Conservation (phyloP, 305 asterid genomes). For the Fraxinus nigra region DNA sequence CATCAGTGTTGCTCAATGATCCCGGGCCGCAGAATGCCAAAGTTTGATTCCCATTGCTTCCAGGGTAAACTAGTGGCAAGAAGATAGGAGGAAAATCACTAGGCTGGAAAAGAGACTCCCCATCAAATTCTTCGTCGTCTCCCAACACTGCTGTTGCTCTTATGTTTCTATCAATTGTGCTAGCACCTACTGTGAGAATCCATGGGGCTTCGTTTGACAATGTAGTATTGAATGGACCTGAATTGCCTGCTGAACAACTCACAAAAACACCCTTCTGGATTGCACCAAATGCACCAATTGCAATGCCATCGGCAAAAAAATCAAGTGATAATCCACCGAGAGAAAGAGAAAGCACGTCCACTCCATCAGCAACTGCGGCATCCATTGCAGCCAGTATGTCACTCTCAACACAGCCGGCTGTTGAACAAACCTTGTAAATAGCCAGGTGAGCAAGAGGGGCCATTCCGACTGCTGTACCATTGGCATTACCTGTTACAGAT, state of each 20-base stretch:
- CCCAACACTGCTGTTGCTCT: constrained; percentile 33
- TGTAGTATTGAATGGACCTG: constrained; percentile 34
- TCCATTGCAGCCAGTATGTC: constrained; percentile 57
- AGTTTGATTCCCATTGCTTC: constrained; percentile 28
- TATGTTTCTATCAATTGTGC: constrained; percentile 49
- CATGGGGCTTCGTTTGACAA: constrained; percentile 56
- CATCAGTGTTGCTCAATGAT: constrained; percentile 30
- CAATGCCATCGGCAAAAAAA: constrained; percentile 39
- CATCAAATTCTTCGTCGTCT: constrained; percentile 23
- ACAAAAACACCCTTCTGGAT: constrained; percentile 46
- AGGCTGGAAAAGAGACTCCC: constrained; percentile 54
- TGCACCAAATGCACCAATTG: constrained; percentile 52
- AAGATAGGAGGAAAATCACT: constrained; percentile 25
- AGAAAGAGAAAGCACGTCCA: constrained; percentile 53
- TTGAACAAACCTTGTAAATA: constrained; percentile 45
- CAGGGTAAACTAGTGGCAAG: constrained; percentile 45
- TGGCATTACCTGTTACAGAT: constrained; percentile 25
- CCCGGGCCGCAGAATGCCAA: constrained; percentile 37
- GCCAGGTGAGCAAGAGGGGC: constrained; percentile 58
- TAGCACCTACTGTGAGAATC: constrained; percentile 55
- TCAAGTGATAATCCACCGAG: constrained; percentile 31
- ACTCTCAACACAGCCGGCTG: constrained; percentile 24
- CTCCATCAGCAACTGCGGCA: constrained; percentile 53
- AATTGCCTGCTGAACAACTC: constrained; percentile 50
- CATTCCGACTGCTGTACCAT: constrained; percentile 52